Percentiles rank a stretch among this genome's conserved stretches.
Evolutionary conservation across 345 rosid species (phyloP).

Genomic region (Bruguiera sexangula): DNA sequence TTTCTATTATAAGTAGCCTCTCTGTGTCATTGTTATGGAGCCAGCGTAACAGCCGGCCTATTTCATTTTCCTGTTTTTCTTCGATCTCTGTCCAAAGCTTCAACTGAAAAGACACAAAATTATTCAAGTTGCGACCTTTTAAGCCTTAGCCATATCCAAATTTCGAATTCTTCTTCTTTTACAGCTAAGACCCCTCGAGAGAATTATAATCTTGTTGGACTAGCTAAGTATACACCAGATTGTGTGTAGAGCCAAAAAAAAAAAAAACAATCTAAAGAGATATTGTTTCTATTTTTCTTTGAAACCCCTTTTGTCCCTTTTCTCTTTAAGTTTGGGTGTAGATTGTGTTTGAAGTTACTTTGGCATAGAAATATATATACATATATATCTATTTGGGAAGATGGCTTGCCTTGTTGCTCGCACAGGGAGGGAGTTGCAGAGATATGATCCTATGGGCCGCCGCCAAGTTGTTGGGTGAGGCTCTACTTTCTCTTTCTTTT

Average conservation of each 20-base stretch:
- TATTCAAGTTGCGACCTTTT: not conserved
- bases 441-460: slow-evolving; percentile 60
- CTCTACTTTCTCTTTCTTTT: not conserved
- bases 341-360: not conserved
- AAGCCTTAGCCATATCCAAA: not conserved
- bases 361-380: not conserved
- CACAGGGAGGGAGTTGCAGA: slow-evolving; percentile 66
- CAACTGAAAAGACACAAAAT: not conserved
- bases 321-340: not conserved
- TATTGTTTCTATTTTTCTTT: too few relatives aligned
- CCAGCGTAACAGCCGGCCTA: not conserved
- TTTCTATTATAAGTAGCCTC: slow-evolving; percentile 5
- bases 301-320: too few relatives aligned
- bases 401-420: slow-evolving; percentile 73
- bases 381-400: not conserved
- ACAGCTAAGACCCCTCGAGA: too few relatives aligned
- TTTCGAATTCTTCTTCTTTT: not conserved
- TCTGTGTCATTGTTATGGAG: not conserved
- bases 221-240: too few relatives aligned
- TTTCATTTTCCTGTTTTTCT: not conserved
- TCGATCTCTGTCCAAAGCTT: not conserved
- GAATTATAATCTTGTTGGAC: too few relatives aligned
- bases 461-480: slow-evolving; percentile 88
- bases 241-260: too few relatives aligned
- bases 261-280: too few relatives aligned